Percentiles rank a stretch among this genome's conserved stretches.
Evolutionary conservation across 345 rosid species (phyloP).

Genomic region (Psidium guajava): DNA sequence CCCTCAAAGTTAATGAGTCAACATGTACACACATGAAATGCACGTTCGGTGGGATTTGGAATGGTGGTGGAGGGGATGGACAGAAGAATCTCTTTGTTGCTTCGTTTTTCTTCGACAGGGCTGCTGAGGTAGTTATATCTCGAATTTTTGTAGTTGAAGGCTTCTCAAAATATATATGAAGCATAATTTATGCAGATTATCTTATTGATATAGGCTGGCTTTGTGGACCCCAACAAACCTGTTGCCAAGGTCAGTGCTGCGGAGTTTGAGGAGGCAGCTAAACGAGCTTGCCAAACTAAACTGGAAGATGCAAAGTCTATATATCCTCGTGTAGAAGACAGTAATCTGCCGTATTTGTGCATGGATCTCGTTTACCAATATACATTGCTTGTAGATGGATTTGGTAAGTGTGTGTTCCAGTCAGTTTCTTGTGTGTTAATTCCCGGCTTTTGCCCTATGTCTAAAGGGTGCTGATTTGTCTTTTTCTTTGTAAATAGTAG

Average conservation of each 20-base stretch:
- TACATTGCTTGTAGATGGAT: constrained; percentile 75
- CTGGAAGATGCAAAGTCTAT: constrained; percentile 46
- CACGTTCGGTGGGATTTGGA: constrained; percentile 95
- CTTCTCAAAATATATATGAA: background rate
- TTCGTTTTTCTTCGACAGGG: constrained; percentile 93
- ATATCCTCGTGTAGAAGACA: constrained; percentile 37
- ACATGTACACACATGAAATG: constrained; percentile 86
- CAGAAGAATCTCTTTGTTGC: constrained; percentile 88
- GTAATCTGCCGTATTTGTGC: constrained; percentile 65
- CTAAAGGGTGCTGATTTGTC: background rate
- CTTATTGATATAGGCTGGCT: constrained; percentile 50
- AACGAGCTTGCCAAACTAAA: constrained; percentile 75
- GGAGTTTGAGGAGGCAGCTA: constrained; percentile 71
- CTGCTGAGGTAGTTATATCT: constrained; percentile 61
- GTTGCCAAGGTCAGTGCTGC: constrained; percentile 69
- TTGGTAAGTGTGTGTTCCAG: constrained; percentile 36
- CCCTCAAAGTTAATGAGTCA: constrained; percentile 75
- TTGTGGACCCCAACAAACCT: constrained; percentile 45
- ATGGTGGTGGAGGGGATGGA: constrained; percentile 99
- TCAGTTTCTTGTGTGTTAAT: background rate
- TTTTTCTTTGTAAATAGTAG: background rate
- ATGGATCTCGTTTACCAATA: constrained; percentile 92
- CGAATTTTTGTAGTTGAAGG: background rate
- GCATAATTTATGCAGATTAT: background rate
- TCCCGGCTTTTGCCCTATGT: background rate